phyloP scores from a whole-genome alignment of 306 rosid species.

The Quercus aquifolioides region DNA sequence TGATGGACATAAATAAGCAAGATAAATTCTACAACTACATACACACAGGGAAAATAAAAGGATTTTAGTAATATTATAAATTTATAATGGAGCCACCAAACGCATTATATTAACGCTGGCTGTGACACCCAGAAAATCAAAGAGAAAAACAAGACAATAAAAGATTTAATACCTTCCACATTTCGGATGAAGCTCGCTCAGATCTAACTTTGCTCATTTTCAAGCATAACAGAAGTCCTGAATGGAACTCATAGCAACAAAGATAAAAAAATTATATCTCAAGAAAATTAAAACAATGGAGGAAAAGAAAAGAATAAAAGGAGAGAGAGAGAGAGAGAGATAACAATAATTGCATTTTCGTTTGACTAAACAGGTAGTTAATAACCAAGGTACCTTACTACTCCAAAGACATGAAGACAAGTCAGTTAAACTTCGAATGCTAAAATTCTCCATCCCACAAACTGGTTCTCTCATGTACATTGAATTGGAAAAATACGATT shows the following conservation, averaged over 20 bases:
- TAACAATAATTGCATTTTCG: background rate
- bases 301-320: background rate
- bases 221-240: constrained; percentile 75
- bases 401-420: background rate
- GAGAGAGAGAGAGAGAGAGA: background rate
- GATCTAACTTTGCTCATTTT: constrained; percentile 91
- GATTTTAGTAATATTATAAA: background rate
- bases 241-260: background rate
- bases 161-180: constrained; percentile 60
- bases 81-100: background rate
- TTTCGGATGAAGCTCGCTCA: constrained; percentile 82
- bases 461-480: background rate
- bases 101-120: background rate
- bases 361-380: background rate
- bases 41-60: background rate
- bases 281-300: background rate
- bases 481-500: background rate
- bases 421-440: background rate
- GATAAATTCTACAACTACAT: background rate
- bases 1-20: background rate
- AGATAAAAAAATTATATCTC: background rate
- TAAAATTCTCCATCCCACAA: background rate
- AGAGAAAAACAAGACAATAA: background rate
- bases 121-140: background rate
- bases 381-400: background rate